A percentile compares a stretch with the other conserved stretches of the same genome.
Evolutionary conservation across 345 rosid species (phyloP).

Genomic region (Triadica sebifera): DNA sequence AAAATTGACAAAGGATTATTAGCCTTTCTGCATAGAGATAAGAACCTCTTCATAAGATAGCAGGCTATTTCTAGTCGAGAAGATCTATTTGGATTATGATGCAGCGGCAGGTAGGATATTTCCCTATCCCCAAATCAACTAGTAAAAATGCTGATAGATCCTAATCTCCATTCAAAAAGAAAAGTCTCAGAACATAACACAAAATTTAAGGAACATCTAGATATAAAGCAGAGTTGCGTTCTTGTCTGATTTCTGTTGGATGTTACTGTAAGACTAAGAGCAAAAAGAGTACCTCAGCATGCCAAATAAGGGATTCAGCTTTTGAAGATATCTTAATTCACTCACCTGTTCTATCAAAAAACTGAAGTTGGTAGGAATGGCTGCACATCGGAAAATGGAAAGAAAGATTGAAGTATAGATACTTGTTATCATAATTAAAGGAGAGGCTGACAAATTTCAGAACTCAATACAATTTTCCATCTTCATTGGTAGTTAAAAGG

Average conservation of each 20-base stretch:
- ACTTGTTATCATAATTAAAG: constrained; percentile 1
- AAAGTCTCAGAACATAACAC: constrained; percentile 66
- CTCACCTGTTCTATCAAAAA: constrained; percentile 51
- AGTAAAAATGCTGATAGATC: constrained; percentile 77
- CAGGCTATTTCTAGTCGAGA: constrained; percentile 44
- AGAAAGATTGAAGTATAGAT: constrained; percentile 6
- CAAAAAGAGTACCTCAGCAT: constrained; percentile 63
- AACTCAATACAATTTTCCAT: constrained; percentile 50
- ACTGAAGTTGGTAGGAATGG: constrained; percentile 45
- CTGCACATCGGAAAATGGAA: constrained; percentile 39
- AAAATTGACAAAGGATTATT: constrained; percentile 10
- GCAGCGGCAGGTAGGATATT: constrained; percentile 74
- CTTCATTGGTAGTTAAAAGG: constrained; percentile 51
- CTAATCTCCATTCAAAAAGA: constrained; percentile 90
- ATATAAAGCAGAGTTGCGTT: constrained; percentile 3
- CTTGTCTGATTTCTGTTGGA: not conserved
- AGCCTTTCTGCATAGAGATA: constrained; percentile 17
- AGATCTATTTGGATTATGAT: constrained; percentile 55
- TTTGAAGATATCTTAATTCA: constrained; percentile 55
- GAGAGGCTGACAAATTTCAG: not conserved
- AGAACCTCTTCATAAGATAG: constrained; percentile 91
- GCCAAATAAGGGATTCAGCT: constrained; percentile 75
- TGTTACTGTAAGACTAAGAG: constrained; percentile 7
- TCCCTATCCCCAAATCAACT: constrained; percentile 75
- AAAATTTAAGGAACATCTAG: not conserved